These are phyloP conservation scores for Cytospora paraplurivora DNA, from an alignment of 2,329 filamentous ascomycete genomes.

Conservation along the genomic window DNA sequence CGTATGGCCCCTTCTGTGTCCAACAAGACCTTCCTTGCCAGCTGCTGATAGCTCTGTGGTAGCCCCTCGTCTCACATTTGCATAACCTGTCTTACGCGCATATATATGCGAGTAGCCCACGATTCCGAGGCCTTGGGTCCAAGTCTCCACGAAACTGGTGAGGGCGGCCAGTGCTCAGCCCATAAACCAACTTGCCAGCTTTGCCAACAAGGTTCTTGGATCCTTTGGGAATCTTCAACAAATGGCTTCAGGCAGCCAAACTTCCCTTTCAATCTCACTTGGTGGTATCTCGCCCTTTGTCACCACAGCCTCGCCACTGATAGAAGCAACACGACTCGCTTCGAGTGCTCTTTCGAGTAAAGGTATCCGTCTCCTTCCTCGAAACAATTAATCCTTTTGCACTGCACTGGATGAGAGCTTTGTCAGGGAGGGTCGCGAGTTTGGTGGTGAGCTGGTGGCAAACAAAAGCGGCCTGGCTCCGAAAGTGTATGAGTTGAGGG, in stretches of 20 bases:
- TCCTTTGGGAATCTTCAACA: not conserved
- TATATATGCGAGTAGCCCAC: conserved; percentile 10
- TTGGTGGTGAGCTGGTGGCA: not conserved
- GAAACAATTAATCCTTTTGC: not conserved
- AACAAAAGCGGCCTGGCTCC: not conserved
- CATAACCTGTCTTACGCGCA: conserved; percentile 1
- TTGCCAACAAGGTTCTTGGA: not conserved
- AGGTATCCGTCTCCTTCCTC: not conserved
- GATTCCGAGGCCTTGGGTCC: not conserved
- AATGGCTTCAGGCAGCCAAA: not conserved
- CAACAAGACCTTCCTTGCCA: not conserved
- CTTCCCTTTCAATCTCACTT: not conserved
- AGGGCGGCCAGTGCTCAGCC: not conserved
- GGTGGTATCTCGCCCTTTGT: not conserved
- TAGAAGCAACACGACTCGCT: not conserved
- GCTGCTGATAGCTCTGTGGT: not conserved
- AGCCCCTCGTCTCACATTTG: not conserved
- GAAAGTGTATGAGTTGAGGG: not conserved
- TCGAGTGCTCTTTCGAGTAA: not conserved
- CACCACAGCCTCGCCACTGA: not conserved
- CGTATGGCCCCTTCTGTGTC: not conserved
- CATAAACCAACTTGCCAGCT: not conserved
- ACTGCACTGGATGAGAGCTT: not conserved
- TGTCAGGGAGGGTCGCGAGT: not conserved
- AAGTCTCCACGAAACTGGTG: not conserved